Evolutionary conservation across 1,284 basidiomycete genomes (phyloP).

Genomic region (Ustilago hordei): DNA sequence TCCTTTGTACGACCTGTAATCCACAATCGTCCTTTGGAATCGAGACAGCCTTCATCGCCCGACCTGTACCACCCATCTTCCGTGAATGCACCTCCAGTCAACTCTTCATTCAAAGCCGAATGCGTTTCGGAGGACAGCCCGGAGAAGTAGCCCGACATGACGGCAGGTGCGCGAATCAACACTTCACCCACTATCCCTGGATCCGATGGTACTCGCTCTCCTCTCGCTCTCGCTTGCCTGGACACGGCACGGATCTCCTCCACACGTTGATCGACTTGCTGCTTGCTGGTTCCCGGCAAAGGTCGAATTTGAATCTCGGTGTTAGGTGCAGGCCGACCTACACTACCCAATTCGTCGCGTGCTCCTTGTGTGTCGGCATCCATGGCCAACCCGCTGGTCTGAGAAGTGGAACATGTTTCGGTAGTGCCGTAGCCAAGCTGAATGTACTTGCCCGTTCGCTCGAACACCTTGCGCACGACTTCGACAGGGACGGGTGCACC

Average conservation of each 20-base stretch:
- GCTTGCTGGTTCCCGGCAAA: slow-evolving; percentile 22
- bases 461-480: slow-evolving; percentile 68
- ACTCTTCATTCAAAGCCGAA: slow-evolving; percentile 43
- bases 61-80: slow-evolving; percentile 56
- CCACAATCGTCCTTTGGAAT: slow-evolving; percentile 55
- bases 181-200: slow-evolving; percentile 55
- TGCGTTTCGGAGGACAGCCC: slow-evolving; percentile 52
- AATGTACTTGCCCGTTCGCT: slow-evolving; percentile 68
- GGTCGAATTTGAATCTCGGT: slow-evolving; percentile 46
- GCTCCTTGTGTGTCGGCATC: slow-evolving; percentile 25
- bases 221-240: slow-evolving; percentile 29
- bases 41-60: slow-evolving; percentile 59
- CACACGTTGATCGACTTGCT: slow-evolving; percentile 31
- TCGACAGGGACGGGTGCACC: slow-evolving; percentile 70
- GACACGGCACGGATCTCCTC: slow-evolving; percentile 37
- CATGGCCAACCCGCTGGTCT: slow-evolving; percentile 33
- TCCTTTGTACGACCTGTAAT: slow-evolving; percentile 61
- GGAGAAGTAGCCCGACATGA: slow-evolving; percentile 60
- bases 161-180: slow-evolving; percentile 39
- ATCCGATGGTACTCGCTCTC: slow-evolving; percentile 40
- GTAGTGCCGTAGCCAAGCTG: slow-evolving; percentile 63
- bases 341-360: slow-evolving; percentile 54
- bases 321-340: slow-evolving; percentile 32
- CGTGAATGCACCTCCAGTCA: slow-evolving; percentile 46
- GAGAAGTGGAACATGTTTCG: slow-evolving; percentile 48